A percentile compares a stretch with the other conserved stretches of the same genome.
These are phyloP conservation scores for Fraxinus platypoda DNA, from an alignment of 305 asterid genomes.

Conservation along the genomic window DNA sequence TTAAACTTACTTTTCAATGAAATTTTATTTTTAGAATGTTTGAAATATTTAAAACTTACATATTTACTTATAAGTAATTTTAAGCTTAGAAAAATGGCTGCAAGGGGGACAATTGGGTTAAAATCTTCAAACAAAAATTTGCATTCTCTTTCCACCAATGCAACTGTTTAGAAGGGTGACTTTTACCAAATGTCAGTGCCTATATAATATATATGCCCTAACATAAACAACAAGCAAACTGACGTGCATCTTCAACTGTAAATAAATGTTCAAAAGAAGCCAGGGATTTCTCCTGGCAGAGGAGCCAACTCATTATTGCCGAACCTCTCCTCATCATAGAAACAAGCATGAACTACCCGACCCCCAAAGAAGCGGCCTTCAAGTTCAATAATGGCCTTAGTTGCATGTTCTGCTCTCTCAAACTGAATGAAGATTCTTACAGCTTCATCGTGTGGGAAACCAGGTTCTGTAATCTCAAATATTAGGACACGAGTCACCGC, in stretches of 20 bases:
- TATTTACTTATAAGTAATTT: neutral
- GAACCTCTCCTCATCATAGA: constrained; percentile 83
- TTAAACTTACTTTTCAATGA: too few relatives aligned
- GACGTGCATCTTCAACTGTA: neutral
- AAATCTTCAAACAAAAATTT: neutral
- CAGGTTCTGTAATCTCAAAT: constrained; percentile 86
- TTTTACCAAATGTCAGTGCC: neutral
- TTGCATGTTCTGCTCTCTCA: constrained; percentile 85
- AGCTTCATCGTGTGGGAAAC: constrained; percentile 90
- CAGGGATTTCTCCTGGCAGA: constrained; percentile 84
- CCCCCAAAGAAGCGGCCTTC: constrained; percentile 94
- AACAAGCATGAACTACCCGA: constrained; percentile 69
- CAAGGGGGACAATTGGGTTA: neutral
- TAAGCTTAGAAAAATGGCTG: neutral
- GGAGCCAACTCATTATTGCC: constrained; percentile 83
- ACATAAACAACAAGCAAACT: neutral
- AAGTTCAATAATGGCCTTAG: constrained; percentile 85
- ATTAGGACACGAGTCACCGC: constrained; percentile 82
- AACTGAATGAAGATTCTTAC: constrained; percentile 86
- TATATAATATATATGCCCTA: neutral
- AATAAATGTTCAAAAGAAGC: constrained; percentile 44
- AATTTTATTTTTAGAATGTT: too few relatives aligned
- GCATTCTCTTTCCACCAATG: neutral
- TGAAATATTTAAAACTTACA: too few relatives aligned
- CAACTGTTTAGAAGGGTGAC: neutral